Evolutionary conservation across 768 basidiomycete species (phyloP).

Genomic region (Amanita brunnescens): DNA sequence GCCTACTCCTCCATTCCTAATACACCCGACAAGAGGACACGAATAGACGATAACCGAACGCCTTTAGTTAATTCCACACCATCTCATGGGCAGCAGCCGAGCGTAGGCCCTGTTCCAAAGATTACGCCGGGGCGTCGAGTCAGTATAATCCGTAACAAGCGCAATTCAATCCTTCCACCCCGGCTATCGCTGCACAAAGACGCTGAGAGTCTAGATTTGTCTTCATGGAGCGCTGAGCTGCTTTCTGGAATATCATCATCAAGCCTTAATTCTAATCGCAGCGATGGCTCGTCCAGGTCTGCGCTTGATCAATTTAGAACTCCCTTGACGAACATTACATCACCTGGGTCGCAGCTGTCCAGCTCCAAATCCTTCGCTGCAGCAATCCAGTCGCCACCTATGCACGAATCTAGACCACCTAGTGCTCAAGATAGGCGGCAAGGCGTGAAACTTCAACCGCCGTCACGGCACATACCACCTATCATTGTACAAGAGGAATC

Average conservation of each 20-base stretch:
- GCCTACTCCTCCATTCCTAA: constrained; percentile 1
- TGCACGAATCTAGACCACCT: not conserved
- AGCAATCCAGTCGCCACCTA: not conserved
- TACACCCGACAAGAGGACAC: constrained; percentile 3
- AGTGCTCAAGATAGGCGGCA: not conserved
- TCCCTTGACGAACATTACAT: constrained; percentile 1
- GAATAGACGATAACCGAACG: not conserved
- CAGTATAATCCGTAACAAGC: constrained; percentile 8
- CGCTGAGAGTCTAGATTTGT: constrained; percentile 2
- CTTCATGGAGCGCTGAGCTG: constrained; percentile 6
- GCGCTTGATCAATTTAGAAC: not conserved
- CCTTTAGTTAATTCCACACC: constrained; percentile 1
- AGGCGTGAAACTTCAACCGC: not conserved
- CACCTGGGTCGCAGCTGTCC: not conserved
- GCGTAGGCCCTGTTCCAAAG: not conserved
- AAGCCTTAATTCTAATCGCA: not conserved
- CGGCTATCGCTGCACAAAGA: constrained; percentile 5
- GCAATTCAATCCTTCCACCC: constrained; percentile 4
- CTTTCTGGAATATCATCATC: constrained; percentile 6
- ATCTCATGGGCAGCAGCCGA: not conserved
- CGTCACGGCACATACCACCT: constrained; percentile 18
- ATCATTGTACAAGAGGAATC: constrained; percentile 21
- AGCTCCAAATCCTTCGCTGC: not conserved
- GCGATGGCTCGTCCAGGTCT: not conserved
- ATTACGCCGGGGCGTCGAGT: not conserved